A percentile compares a stretch with the other conserved stretches of the same genome.
phyloP scores from a whole-genome alignment of 78 protist species.

The Speleostelium caveatum region DNA sequence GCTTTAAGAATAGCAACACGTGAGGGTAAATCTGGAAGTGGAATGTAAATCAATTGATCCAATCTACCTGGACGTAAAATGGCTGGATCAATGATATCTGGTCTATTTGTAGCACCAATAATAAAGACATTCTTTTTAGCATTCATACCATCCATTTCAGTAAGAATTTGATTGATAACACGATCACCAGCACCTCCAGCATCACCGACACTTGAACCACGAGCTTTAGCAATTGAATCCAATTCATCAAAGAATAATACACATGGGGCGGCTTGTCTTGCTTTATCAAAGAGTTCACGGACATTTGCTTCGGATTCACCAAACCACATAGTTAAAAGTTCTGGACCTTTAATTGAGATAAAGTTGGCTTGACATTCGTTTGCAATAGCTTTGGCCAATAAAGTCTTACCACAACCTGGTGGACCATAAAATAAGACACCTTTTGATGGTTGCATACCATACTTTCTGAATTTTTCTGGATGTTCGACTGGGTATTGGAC shows the following conservation, averaged over 20 bases:
- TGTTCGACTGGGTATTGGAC: conserved; percentile 99
- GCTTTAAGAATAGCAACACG: conserved; percentile 97
- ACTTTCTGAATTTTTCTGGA: conserved; percentile 99
- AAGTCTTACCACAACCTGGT: conserved; percentile 99
- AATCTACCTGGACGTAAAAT: conserved; percentile 98
- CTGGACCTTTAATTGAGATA: conserved; percentile 99
- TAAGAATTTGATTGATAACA: conserved; percentile 99
- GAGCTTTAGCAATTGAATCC: conserved; percentile 98
- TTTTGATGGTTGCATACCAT: conserved; percentile 98
- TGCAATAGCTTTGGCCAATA: conserved; percentile 99
- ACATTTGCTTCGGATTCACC: conserved; percentile 99
- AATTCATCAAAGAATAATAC: conserved; percentile 99
- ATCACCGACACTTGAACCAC: conserved; percentile 98
- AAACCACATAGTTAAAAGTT: conserved; percentile 99
- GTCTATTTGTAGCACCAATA: conserved; percentile 99
- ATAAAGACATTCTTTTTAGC: conserved; percentile 99
- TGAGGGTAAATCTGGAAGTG: conserved; percentile 98
- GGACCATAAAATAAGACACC: conserved; percentile 99
- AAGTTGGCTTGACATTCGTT: conserved; percentile 99
- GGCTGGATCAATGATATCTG: conserved; percentile 99
- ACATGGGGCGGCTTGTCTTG: conserved; percentile 99
- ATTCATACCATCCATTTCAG: conserved; percentile 99
- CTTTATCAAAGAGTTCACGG: conserved; percentile 99
- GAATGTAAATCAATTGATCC: conserved; percentile 99
- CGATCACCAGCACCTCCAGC: conserved; percentile 99